phyloP scores from a whole-genome alignment of 306 rosid species.

The Glycine tomentella region DNA sequence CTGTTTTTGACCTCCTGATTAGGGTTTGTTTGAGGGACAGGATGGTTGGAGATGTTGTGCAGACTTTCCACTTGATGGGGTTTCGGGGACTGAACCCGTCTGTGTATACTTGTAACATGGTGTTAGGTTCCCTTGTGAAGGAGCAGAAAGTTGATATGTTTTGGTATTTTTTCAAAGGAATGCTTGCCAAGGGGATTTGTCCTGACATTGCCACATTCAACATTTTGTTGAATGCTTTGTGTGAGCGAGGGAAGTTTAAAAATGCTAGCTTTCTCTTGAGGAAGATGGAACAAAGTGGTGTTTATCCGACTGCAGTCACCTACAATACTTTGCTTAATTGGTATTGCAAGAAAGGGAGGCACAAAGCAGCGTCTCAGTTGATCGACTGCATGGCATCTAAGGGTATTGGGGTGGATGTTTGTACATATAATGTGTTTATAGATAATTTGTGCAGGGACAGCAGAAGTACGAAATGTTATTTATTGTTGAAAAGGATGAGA shows the following conservation, averaged over 20 bases:
- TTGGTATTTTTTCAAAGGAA: conserved; percentile 72
- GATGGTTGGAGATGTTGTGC: conserved; percentile 67
- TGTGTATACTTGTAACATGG: conserved; percentile 74
- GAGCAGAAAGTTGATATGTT: conserved; percentile 54
- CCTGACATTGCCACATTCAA: conserved; percentile 75
- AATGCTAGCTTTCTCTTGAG: conserved; percentile 63
- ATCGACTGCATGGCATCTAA: conserved; percentile 73
- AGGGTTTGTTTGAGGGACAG: conserved; percentile 68
- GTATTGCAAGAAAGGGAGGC: conserved; percentile 77
- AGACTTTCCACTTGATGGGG: conserved; percentile 67
- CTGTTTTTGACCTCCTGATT: conserved; percentile 78
- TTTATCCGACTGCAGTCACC: conserved; percentile 62
- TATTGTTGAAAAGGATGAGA: too few species aligned
- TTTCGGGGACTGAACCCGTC: conserved; percentile 73
- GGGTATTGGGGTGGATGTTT: conserved; percentile 72
- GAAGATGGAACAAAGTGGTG: conserved; percentile 72
- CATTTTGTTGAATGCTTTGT: conserved; percentile 66
- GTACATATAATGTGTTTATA: conserved; percentile 84
- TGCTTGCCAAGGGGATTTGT: conserved; percentile 62
- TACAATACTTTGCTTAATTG: conserved; percentile 80
- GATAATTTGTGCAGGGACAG: too few species aligned
- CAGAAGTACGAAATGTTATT: too few species aligned
- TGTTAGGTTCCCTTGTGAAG: conserved; percentile 70
- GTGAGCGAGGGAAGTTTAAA: conserved; percentile 67
- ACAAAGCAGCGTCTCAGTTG: conserved; percentile 63